phyloP scores from a whole-genome alignment of 1,284 basidiomycete species.

The Cryptococcus sp. region DNA sequence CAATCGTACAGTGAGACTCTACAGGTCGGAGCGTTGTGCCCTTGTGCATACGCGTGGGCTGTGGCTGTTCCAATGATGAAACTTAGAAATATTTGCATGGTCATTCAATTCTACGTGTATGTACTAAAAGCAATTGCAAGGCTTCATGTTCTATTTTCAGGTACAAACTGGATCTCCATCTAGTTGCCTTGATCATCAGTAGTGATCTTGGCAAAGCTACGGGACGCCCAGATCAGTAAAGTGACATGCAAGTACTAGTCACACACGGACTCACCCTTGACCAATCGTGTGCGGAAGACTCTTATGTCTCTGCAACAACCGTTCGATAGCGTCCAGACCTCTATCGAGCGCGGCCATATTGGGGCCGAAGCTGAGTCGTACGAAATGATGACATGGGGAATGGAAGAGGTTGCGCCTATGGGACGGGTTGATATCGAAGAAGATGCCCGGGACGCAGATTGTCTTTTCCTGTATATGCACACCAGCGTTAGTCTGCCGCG shows the following conservation, averaged over 20 bases:
- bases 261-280: conserved; percentile 24
- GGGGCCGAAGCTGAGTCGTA: conserved; percentile 85
- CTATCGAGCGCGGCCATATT: conserved; percentile 77
- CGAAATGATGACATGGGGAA: conserved; percentile 87
- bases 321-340: conserved; percentile 82
- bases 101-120: too few relatives aligned
- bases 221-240: not conserved
- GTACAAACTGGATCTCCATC: too few relatives aligned
- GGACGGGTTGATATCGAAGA: conserved; percentile 84
- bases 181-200: not conserved
- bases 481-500: not conserved
- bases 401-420: conserved; percentile 72
- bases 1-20: too few relatives aligned
- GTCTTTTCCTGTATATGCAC: conserved; percentile 37
- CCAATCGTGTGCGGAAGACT: conserved; percentile 26
- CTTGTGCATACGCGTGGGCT: too few relatives aligned
- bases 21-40: too few relatives aligned
- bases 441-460: conserved; percentile 61
- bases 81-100: too few relatives aligned
- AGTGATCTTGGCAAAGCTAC: not conserved
- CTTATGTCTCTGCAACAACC: conserved; percentile 65
- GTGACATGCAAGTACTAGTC: not conserved
- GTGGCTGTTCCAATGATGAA: too few relatives aligned
- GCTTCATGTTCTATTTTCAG: too few relatives aligned
- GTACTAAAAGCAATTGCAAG: too few relatives aligned